Evolutionary conservation across 2,329 filamentous ascomycete genomes (phyloP).

Genomic region (Metarhizium brunneum): DNA sequence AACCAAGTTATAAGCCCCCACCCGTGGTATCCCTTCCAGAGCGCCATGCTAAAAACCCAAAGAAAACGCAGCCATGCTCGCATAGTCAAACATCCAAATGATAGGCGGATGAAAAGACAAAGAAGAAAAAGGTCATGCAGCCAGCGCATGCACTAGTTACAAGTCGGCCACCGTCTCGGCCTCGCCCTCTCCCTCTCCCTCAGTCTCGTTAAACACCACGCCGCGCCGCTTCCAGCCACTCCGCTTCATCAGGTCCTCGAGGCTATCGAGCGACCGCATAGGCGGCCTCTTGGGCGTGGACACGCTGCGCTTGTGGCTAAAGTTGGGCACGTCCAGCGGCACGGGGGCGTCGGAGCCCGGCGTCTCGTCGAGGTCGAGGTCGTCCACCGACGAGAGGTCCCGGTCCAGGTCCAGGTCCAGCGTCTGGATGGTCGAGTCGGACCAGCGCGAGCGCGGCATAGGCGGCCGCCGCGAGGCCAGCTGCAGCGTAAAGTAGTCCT

Average conservation of each 20-base stretch:
- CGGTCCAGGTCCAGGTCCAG: slow-evolving; percentile 14
- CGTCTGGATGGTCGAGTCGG: slow-evolving; percentile 31
- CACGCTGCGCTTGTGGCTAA: slow-evolving; percentile 22
- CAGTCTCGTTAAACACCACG: slow-evolving; percentile 29
- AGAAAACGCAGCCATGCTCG: background rate
- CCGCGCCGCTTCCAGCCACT: slow-evolving; percentile 35
- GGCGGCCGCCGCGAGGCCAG: slow-evolving; percentile 17
- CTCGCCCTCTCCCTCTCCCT: slow-evolving; percentile 6
- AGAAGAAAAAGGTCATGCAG: background rate
- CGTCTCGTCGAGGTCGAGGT: slow-evolving; percentile 7
- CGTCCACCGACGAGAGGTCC: slow-evolving; percentile 9
- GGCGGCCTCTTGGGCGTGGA: slow-evolving; percentile 23
- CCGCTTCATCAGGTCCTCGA: slow-evolving; percentile 33
- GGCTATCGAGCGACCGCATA: slow-evolving; percentile 27
- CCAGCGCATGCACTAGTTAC: no score
- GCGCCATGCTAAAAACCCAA: background rate
- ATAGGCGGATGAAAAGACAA: background rate
- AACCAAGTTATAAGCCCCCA: no score
- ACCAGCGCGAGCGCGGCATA: slow-evolving; percentile 30
- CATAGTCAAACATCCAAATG: no score
- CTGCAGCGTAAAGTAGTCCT: slow-evolving; percentile 25
- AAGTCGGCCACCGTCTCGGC: no score
- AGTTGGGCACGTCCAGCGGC: slow-evolving; percentile 21
- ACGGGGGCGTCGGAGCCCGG: slow-evolving; percentile 11
- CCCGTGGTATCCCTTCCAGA: background rate